These are phyloP conservation scores for Rhododendron henanense DNA, from an alignment of 148 eudicot genomes.

Conservation along the genomic window DNA sequence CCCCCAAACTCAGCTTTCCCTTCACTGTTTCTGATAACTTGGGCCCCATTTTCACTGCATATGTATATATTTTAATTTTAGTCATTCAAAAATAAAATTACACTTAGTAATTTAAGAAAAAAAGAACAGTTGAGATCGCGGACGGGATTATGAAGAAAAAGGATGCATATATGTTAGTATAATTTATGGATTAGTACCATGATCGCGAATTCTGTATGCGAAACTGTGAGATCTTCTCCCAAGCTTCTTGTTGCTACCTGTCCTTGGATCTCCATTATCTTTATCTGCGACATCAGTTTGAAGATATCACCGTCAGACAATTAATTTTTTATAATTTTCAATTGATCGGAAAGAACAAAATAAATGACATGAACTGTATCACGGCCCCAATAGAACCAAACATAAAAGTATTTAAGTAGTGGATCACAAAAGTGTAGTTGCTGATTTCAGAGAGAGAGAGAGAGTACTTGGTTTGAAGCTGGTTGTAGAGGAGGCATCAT, in stretches of 20 bases:
- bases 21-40: conserved; percentile 30
- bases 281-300: conserved; percentile 20
- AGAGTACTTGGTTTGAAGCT: conserved; percentile 10
- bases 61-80: too few relatives aligned
- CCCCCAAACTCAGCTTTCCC: conserved; percentile 31
- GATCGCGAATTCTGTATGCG: conserved; percentile 34
- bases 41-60: conserved; percentile 30
- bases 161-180: too few relatives aligned
- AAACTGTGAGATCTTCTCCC: conserved; percentile 23
- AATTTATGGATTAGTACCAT: conserved; percentile 17
- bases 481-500: neutral
- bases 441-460: neutral
- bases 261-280: neutral
- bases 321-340: neutral
- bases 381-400: neutral
- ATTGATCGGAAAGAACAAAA: neutral
- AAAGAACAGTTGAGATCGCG: neutral
- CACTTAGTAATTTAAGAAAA: neutral
- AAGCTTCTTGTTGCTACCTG: conserved; percentile 16
- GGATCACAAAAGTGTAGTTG: too few relatives aligned
- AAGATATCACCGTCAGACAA: neutral
- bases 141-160: too few relatives aligned
- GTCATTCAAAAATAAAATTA: neutral
- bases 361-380: neutral
- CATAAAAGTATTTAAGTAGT: neutral